These are phyloP conservation scores for Tulasnella sp. DNA, from an alignment of 768 basidiomycete genomes.

Conservation along the genomic window DNA sequence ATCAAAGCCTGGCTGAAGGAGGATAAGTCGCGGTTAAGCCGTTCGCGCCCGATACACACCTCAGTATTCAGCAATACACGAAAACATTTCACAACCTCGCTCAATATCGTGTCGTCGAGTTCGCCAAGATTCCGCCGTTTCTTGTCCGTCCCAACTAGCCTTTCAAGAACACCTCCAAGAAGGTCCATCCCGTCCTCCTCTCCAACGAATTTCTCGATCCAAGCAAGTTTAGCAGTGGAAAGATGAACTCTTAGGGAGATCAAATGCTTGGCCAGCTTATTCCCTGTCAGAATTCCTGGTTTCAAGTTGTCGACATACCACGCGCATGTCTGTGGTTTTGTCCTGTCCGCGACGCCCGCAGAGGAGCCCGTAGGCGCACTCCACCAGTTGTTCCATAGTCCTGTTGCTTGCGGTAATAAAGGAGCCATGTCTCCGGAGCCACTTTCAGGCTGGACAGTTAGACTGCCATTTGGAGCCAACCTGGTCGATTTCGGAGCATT, in stretches of 20 bases:
- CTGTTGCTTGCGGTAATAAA: conserved; percentile 51
- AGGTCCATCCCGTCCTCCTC: conserved; percentile 53
- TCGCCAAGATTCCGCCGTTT: conserved; percentile 45
- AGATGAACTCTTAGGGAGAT: conserved; percentile 77
- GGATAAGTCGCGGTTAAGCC: background rate
- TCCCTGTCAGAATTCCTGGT: conserved; percentile 31
- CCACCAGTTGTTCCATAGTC: conserved; percentile 57
- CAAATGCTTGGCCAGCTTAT: conserved; percentile 62
- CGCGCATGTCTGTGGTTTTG: conserved; percentile 37
- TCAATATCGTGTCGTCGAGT: conserved; percentile 51
- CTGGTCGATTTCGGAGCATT: too few relatives aligned
- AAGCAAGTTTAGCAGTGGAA: conserved; percentile 67
- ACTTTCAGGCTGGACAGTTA: background rate
- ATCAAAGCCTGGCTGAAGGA: conserved; percentile 54
- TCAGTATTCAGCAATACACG: conserved; percentile 77
- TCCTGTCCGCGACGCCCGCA: conserved; percentile 19
- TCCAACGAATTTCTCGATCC: conserved; percentile 70
- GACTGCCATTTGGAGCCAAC: too few relatives aligned
- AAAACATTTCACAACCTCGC: conserved; percentile 71
- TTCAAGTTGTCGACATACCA: conserved; percentile 57
- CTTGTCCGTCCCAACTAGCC: conserved; percentile 54
- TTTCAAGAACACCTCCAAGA: conserved; percentile 46
- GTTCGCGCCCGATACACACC: conserved; percentile 34
- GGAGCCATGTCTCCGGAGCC: conserved; percentile 19
- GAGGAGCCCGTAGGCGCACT: conserved; percentile 16